Conservation (phyloP, 805 yeast species). For the Ogataea pignaliae region DNA sequence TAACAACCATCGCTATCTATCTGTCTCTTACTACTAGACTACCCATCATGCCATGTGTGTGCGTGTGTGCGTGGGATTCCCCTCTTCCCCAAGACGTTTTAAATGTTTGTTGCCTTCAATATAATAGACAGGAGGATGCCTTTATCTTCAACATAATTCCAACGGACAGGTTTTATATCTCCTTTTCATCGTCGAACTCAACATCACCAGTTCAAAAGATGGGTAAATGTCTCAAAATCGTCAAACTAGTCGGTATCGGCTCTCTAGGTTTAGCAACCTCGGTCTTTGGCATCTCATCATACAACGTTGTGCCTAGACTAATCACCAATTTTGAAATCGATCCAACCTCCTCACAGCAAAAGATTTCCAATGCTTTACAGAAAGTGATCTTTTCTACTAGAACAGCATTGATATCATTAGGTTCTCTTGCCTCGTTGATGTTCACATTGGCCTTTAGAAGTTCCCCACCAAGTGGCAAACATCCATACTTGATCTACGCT, state of each 20-base stretch:
- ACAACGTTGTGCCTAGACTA: conserved; percentile 18
- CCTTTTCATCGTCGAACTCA: no score
- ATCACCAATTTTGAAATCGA: conserved; percentile 7
- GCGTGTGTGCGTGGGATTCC: no score
- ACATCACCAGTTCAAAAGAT: conserved; percentile 21
- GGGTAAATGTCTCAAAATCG: conserved; percentile 52
- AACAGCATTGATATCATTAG: conserved; percentile 33
- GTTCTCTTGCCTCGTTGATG: conserved; percentile 44
- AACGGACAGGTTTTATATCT: not conserved
- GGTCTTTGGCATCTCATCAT: conserved; percentile 32
- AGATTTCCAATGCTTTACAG: conserved; percentile 9
- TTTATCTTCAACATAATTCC: no score
- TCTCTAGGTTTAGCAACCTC: conserved; percentile 65
- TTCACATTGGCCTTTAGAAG: conserved; percentile 52
- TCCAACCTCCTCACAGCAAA: conserved; percentile 7
- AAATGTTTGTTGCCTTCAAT: no score
- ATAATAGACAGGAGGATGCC: no score
- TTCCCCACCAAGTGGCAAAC: conserved; percentile 54
- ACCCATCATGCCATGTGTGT: no score
- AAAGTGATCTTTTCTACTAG: conserved; percentile 15
- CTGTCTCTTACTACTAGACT: no score
- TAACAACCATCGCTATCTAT: no score
- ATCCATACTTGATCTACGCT: conserved; percentile 70
- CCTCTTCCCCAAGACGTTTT: no score
- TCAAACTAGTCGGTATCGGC: conserved; percentile 61